phyloP scores from a whole-genome alignment of 2,329 filamentous ascomycete genomes.

The Stachybotrys chlorohalonatus region DNA sequence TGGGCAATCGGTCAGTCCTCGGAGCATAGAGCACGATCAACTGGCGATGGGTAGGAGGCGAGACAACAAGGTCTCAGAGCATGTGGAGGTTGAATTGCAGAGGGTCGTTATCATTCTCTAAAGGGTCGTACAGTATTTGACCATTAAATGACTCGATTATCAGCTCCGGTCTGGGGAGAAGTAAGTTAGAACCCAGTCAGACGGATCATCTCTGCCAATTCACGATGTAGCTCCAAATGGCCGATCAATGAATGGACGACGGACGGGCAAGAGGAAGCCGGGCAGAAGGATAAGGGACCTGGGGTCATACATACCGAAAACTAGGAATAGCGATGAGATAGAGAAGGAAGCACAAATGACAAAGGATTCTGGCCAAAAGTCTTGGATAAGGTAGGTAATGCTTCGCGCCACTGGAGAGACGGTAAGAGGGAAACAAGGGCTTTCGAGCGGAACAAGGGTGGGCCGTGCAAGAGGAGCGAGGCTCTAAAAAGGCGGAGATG shows the following conservation, averaged over 20 bases:
- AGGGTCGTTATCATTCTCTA: conserved; percentile 1
- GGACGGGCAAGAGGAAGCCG: too few species aligned
- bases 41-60: background rate
- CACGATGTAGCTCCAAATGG: background rate
- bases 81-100: background rate
- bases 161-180: background rate
- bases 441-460: background rate
- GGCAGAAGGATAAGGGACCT: too few species aligned
- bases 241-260: too few species aligned
- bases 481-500: background rate
- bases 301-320: background rate
- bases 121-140: background rate
- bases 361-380: background rate
- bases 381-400: background rate
- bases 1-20: background rate
- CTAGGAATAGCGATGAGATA: background rate
- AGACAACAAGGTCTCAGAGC: background rate
- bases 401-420: background rate
- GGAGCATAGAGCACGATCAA: background rate
- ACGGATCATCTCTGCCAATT: background rate
- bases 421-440: background rate
- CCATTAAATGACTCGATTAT: background rate
- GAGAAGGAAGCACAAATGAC: background rate
- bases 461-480: background rate
- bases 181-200: background rate